Base-by-base conservation (phyloP, 352 stramenopile genomes). In the Phytophthora melonis region DNA sequence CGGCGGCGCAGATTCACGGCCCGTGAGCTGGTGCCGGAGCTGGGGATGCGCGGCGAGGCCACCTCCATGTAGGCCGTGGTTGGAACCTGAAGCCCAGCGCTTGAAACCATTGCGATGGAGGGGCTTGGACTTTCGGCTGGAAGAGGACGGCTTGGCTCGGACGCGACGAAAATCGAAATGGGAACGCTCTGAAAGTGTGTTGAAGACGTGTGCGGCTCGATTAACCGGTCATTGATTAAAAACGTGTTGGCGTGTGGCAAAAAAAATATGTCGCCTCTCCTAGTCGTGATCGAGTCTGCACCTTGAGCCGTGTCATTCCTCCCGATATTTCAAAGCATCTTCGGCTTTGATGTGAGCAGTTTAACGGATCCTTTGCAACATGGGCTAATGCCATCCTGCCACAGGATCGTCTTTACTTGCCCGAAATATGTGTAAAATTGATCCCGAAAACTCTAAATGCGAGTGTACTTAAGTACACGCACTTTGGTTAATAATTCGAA, bases 1-100 rank as follows among this genome's bases (percentile, higher is more conserved):
- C 75, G 75, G 11, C 66, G 74, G 3, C 74, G 74, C 14, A 52
- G 7, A 18, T 52, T 52, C 43, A 52, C 43, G 14, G 16, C 43
- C 16, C 43, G 14, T 3, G 43, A 43, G 36, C 36, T 43, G 34
- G 34, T 65, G 14, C 13, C 16, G 43, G 43, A 52, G 43, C 58
- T 74, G 8, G 61, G 54, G 1, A 69, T 19, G 6, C 61, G 50
- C 30, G 74, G 74, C 3, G 74, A 78, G 21, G 52, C 18, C 18
- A 80, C 16, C 30, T 77, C 74, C 64, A 72, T 74, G 70, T 80
- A 80, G 27, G 57, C 56, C 9, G 63, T 18, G 8, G 64, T 50
- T 32, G 72, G 72, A 36, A 70, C 56, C 16, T 77, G 68, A 14
- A 72, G 59, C 64, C 54, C 58, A 59, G 67, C 36, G 39, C 55